Evolutionary conservation across 495 filamentous ascomycete genomes (phyloP), one percentile per base, ranked within the genome.

Genomic region (Penicillium canariense): DNA sequence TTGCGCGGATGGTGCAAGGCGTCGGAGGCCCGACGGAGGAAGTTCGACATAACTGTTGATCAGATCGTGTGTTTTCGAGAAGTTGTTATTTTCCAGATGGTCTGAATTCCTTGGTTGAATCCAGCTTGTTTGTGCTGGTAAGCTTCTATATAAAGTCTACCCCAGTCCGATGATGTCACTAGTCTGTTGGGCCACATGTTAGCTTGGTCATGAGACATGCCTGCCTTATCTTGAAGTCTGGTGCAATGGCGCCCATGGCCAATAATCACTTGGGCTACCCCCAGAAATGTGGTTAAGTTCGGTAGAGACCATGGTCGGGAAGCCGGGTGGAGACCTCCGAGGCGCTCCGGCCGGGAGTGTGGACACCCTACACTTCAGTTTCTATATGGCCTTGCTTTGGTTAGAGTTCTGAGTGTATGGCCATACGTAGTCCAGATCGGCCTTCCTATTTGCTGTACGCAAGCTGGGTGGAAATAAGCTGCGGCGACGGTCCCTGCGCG

Each of bases 311-410:
- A 12, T 46, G 43, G 43, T 46, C 43, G 43, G 26, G 38, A 42
- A 42, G 38, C 38, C 38, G 20, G 38, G 38, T 42, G 18, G 38
- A 42, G 38, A 23, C 38, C 38, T 42, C 38, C 38, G 38, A 42
- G 20, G 38, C n/a, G 12, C 17, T 18, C 25, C 43, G 43, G 43
- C 14, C n/a, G 43, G 28, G 43, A 25, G 1, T 44, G 23, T 23
- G 36, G 22, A 39, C 25, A 18, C 2, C 6, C 22, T 39, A 38
- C 3, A 20, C 35, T 42, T 25, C 4, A 12, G 11, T 7, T 25
- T n/a, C n/a, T n/a, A n/a, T n/a, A n/a, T n/a, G n/a, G n/a, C n/a
- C n/a, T n/a, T n/a, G n/a, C n/a, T n/a, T n/a, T n/a, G n/a, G n/a
- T n/a, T n/a, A n/a, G n/a, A 12, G 30, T 12, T 32, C 30, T 12